Percentiles rank a stretch among this genome's conserved stretches.
Conservation (phyloP, 1,284 basidiomycete species). For the Ganoderma boninense region DNA sequence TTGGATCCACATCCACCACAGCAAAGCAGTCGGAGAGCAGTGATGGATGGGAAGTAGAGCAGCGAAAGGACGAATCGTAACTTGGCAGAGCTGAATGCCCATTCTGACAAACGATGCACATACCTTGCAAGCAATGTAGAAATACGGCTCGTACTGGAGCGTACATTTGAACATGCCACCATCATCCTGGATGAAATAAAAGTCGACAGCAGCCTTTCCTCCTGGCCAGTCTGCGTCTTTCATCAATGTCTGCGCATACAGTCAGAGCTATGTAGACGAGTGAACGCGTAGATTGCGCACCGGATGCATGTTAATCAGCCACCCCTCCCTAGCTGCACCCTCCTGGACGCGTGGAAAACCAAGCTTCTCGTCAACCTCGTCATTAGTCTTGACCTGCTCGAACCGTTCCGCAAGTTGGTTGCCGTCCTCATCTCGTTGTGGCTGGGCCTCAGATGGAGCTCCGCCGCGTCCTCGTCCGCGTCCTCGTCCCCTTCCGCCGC, state of each 20-base stretch:
- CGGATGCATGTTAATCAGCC: slow-evolving; percentile 99
- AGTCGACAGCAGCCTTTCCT: slow-evolving; percentile 93
- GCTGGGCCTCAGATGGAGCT: slow-evolving; percentile 49
- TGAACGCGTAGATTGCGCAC: slow-evolving; percentile 54
- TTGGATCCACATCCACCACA: not conserved
- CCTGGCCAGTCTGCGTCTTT: slow-evolving; percentile 84
- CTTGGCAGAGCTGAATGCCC: not conserved
- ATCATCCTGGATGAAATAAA: slow-evolving; percentile 98
- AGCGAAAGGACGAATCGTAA: not conserved
- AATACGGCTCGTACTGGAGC: slow-evolving; percentile 94
- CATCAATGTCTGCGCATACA: slow-evolving; percentile 71
- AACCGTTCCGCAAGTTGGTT: slow-evolving; percentile 85
- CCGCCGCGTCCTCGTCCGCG: slow-evolving; percentile 60
- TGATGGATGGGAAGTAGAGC: not conserved
- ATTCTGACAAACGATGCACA: slow-evolving; percentile 32
- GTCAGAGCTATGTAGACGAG: not conserved
- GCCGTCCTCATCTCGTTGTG: slow-evolving; percentile 86
- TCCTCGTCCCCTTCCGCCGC: slow-evolving; percentile 64
- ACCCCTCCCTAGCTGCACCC: slow-evolving; percentile 80
- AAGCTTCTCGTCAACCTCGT: slow-evolving; percentile 94
- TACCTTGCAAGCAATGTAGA: slow-evolving; percentile 91
- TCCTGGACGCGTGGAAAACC: slow-evolving; percentile 87
- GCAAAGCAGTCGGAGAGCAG: not conserved
- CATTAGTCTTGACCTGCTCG: slow-evolving; percentile 76
- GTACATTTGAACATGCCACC: slow-evolving; percentile 97